A percentile compares a stretch with the other conserved stretches of the same genome.
phyloP scores from a whole-genome alignment of 768 basidiomycete species.

The Erythrobasidium yunnanense region DNA sequence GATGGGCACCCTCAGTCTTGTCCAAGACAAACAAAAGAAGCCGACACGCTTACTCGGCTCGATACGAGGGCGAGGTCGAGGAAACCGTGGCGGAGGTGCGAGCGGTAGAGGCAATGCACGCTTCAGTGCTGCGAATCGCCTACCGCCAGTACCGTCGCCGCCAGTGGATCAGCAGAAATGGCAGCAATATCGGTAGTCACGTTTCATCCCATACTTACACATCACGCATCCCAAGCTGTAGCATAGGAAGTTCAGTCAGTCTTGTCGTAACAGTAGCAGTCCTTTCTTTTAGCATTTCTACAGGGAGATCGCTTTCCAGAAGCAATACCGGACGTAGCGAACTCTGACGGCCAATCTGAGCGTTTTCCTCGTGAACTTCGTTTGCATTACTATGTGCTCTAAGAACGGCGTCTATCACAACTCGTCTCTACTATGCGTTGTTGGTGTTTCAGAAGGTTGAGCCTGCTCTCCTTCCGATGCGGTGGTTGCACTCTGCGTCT shows the following conservation, averaged over 20 bases:
- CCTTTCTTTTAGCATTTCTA: too few species aligned
- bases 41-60: conserved; percentile 18
- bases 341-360: too few species aligned
- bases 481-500: background rate
- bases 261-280: too few species aligned
- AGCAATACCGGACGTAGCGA: too few species aligned
- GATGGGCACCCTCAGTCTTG: conserved; percentile 64
- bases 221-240: background rate
- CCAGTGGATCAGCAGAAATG: background rate
- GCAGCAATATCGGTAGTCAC: background rate
- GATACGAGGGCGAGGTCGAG: conserved; percentile 20
- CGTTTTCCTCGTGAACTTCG: too few species aligned
- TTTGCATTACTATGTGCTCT: too few species aligned
- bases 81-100: background rate
- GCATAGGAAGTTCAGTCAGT: too few species aligned
- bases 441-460: background rate
- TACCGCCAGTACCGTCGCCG: conserved; percentile 14
- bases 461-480: background rate
- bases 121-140: background rate
- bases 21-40: conserved; percentile 62
- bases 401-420: background rate
- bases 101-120: background rate
- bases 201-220: background rate
- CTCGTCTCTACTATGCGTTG: conserved; percentile 10
- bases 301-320: too few species aligned